phyloP scores from a whole-genome alignment of 2,329 filamentous ascomycete genomes.

The Epichloe glyceriae region DNA sequence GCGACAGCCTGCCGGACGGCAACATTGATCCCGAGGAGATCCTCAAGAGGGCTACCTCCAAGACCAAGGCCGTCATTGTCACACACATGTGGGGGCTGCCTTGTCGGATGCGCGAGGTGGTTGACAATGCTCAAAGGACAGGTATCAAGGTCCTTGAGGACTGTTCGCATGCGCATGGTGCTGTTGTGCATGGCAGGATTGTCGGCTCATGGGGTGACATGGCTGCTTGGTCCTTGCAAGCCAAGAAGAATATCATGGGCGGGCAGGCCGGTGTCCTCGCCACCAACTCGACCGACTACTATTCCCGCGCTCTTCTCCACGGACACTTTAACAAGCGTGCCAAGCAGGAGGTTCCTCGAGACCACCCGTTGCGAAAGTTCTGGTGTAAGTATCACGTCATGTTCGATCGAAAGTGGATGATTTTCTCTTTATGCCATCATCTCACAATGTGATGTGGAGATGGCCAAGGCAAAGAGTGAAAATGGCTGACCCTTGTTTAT shows the following conservation, averaged over 20 bases:
- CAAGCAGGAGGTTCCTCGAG: background rate
- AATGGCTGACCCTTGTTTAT: too few species aligned
- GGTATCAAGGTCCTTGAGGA: constrained; percentile 2
- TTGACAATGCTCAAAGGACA: background rate
- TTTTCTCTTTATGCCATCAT: too few species aligned
- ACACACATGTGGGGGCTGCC: constrained; percentile 7
- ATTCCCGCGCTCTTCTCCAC: background rate
- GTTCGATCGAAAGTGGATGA: too few species aligned
- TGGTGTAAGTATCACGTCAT: too few species aligned
- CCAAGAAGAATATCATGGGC: background rate
- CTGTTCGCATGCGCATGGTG: constrained; percentile 4
- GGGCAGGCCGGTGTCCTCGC: background rate
- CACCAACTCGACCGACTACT: background rate
- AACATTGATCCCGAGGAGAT: constrained; percentile 3
- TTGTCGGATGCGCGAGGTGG: constrained; percentile 2
- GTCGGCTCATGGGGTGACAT: constrained; percentile 4
- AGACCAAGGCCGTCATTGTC: constrained; percentile 5
- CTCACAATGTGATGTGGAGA: too few species aligned
- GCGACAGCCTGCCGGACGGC: background rate
- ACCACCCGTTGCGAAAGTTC: background rate
- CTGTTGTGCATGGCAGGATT: constrained; percentile 1
- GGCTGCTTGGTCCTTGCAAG: background rate
- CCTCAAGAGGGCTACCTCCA: background rate
- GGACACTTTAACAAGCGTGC: background rate
- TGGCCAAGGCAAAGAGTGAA: too few species aligned